Percentiles rank a stretch among this genome's conserved stretches.
Conservation (phyloP, 805 yeast genomes). For the Saccharomycopsis sp. region DNA sequence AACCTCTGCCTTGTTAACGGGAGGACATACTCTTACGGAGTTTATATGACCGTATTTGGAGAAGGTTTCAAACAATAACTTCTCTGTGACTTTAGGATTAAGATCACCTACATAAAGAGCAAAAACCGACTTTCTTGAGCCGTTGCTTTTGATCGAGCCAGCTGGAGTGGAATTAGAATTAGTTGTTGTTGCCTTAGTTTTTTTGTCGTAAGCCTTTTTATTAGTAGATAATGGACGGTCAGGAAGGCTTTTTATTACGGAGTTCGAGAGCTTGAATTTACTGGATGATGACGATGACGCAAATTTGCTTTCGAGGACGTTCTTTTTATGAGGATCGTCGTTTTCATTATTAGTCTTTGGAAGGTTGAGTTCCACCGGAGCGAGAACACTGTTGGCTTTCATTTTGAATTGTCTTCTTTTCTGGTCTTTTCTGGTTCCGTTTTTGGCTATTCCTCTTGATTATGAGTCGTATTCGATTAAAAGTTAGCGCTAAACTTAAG, state of each 20-base stretch:
- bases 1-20: slow-evolving; percentile 42
- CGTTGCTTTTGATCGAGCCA: not conserved
- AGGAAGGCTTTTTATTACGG: not conserved
- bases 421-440: not conserved
- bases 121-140: slow-evolving; percentile 14
- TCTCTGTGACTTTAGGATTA: slow-evolving; percentile 43
- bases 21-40: slow-evolving; percentile 56
- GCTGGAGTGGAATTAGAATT: not conserved
- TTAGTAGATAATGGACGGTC: not conserved
- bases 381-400: not conserved
- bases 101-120: slow-evolving; percentile 62
- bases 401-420: not conserved
- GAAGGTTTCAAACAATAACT: slow-evolving; percentile 39
- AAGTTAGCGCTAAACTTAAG: too few species aligned
- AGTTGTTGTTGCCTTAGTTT: not conserved
- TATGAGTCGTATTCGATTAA: too few species aligned
- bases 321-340: not conserved
- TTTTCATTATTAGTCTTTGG: not conserved
- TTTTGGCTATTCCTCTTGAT: too few species aligned
- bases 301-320: not conserved
- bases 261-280: too few species aligned
- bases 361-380: not conserved
- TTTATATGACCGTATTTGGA: slow-evolving; percentile 37
- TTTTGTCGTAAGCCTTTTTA: not conserved
- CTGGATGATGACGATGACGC: not conserved